Percentiles rank a stretch among this genome's conserved stretches.
These are phyloP conservation scores for Beauveria scarabaeidicola DNA, from an alignment of 2,329 filamentous ascomycete species.

Conservation along the genomic window DNA sequence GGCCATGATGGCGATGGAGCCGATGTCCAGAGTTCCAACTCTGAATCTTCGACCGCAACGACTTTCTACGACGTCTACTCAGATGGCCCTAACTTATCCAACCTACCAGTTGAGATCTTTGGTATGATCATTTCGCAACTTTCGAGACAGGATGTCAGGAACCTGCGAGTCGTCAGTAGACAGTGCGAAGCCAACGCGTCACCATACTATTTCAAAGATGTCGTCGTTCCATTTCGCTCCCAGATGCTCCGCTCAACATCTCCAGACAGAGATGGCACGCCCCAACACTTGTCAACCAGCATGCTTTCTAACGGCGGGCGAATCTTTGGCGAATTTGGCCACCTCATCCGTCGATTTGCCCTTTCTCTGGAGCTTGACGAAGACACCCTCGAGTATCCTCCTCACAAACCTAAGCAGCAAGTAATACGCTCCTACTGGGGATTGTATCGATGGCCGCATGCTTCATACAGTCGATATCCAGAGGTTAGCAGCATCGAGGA, in stretches of 20 bases:
- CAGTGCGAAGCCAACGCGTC: conserved; percentile 51
- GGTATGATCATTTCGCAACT: conserved; percentile 47
- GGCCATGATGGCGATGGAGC: background rate
- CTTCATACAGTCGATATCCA: conserved; percentile 50
- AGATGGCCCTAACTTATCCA: background rate
- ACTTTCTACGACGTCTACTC: background rate
- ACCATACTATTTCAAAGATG: conserved; percentile 49
- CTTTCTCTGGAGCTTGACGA: conserved; percentile 62
- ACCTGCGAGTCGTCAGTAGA: conserved; percentile 50
- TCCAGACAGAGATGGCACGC: conserved; percentile 16
- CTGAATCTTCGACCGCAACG: background rate
- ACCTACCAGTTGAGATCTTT: conserved; percentile 53
- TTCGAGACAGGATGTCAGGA: conserved; percentile 48
- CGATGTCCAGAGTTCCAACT: background rate
- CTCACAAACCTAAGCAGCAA: conserved; percentile 47
- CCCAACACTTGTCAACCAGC: conserved; percentile 18
- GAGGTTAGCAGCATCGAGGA: conserved; percentile 52
- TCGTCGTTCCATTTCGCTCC: conserved; percentile 57
- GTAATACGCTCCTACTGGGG: conserved; percentile 53
- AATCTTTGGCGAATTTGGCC: conserved; percentile 53
- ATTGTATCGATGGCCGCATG: conserved; percentile 54
- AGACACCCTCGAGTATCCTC: conserved; percentile 38
- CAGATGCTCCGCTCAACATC: conserved; percentile 45
- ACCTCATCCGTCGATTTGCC: conserved; percentile 53
- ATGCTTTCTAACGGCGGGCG: conserved; percentile 43